These are phyloP conservation scores for Penicillium sp. DNA, from an alignment of 2,329 filamentous ascomycete genomes.

Conservation along the genomic window DNA sequence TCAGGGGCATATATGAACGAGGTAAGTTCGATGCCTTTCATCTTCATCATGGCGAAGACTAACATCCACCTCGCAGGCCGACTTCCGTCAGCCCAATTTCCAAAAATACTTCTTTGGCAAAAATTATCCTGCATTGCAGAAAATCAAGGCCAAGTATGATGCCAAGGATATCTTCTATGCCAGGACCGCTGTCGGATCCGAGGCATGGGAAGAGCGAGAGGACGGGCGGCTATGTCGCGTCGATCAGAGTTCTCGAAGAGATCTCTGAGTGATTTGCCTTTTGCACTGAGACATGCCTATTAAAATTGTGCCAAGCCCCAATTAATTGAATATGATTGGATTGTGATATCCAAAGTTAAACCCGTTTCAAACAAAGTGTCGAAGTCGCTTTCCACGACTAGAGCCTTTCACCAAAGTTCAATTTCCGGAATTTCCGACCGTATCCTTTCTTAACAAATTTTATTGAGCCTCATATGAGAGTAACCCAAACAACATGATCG, in stretches of 20 bases:
- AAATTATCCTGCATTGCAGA: slow-evolving; percentile 36
- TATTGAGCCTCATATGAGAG: too few species aligned
- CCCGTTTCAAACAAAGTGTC: neutral
- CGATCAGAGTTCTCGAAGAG: neutral
- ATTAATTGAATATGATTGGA: neutral
- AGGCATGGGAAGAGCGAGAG: slow-evolving; percentile 2
- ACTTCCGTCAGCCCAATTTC: slow-evolving; percentile 38
- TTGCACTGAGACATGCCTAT: neutral
- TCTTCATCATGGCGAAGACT: neutral
- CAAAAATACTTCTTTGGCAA: slow-evolving; percentile 40
- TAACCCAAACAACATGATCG: too few species aligned
- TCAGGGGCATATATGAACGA: slow-evolving; percentile 28
- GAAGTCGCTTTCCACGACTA: neutral
- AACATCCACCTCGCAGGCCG: slow-evolving; percentile 13
- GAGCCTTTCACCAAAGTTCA: neutral
- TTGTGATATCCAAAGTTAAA: neutral
- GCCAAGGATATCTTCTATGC: slow-evolving; percentile 38
- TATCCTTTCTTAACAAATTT: too few species aligned
- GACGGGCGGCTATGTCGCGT: slow-evolving; percentile 1
- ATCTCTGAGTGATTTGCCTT: neutral
- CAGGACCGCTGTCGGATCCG: slow-evolving; percentile 4
- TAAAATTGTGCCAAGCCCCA: neutral
- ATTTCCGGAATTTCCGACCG: neutral
- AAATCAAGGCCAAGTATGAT: slow-evolving; percentile 43
- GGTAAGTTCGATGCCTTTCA: neutral